Conservation (phyloP, 331 rosid species). For the Quercus tomentella region DNA sequence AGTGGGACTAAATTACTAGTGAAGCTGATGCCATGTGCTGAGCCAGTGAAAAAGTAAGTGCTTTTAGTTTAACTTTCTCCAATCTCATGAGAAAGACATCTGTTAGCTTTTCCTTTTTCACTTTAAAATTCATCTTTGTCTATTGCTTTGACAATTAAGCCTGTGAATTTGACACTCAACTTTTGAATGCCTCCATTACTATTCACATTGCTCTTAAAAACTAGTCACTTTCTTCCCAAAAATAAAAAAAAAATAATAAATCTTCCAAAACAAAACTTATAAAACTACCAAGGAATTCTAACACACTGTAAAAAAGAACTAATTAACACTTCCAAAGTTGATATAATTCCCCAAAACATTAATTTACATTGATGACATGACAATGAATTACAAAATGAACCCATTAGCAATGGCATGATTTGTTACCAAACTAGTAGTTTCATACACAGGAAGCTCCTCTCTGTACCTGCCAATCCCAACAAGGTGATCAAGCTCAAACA, state of each 20-base stretch:
- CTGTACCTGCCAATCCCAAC: slow-evolving; percentile 69
- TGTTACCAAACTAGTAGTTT: slow-evolving; percentile 67
- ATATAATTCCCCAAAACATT: slow-evolving; percentile 8
- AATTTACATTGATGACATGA: slow-evolving; percentile 26
- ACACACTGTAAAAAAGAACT: not conserved
- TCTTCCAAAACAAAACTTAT: too few relatives aligned
- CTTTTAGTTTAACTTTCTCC: slow-evolving; percentile 44
- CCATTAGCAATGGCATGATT: slow-evolving; percentile 84
- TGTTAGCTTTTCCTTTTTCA: slow-evolving; percentile 36
- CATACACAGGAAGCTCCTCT: slow-evolving; percentile 88
- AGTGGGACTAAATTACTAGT: slow-evolving; percentile 41
- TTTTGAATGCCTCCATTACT: slow-evolving; percentile 9
- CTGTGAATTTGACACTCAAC: slow-evolving; percentile 27
- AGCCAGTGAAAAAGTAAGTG: slow-evolving; percentile 48
- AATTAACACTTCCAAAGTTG: slow-evolving; percentile 4
- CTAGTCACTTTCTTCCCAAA: too few relatives aligned
- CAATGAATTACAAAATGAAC: slow-evolving; percentile 40
- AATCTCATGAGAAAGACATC: slow-evolving; percentile 31
- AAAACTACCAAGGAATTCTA: not conserved
- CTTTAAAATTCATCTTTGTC: slow-evolving; percentile 25
- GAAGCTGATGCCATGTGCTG: slow-evolving; percentile 67
- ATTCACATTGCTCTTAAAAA: not conserved
- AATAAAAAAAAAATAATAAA: too few relatives aligned
- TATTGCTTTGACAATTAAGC: slow-evolving; percentile 35
- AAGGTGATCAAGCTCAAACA: slow-evolving; percentile 76